Evolutionary conservation across 2,329 filamentous ascomycete species (phyloP).

Genomic region (Aureobasidium uvarum): DNA sequence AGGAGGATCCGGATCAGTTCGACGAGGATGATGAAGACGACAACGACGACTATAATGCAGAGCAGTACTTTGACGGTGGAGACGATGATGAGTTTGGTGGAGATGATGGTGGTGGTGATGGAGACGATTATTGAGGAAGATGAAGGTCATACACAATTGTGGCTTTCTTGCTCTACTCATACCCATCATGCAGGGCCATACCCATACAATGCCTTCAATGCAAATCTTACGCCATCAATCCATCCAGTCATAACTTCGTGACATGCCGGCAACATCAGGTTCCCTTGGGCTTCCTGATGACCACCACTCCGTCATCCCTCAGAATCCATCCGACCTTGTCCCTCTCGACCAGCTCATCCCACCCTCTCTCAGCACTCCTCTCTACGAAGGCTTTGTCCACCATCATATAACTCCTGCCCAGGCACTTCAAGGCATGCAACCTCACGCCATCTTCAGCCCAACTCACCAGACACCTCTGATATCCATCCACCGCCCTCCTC

Average conservation of each 20-base stretch:
- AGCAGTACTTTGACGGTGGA: slow-evolving; percentile 63
- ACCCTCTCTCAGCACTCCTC: slow-evolving; percentile 64
- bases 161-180: background rate
- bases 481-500: slow-evolving; percentile 71
- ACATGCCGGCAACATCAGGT: background rate
- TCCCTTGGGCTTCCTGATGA: slow-evolving; percentile 22
- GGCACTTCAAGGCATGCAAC: slow-evolving; percentile 77
- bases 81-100: slow-evolving; percentile 57
- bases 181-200: background rate
- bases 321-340: slow-evolving; percentile 84
- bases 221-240: background rate
- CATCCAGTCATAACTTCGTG: slow-evolving; percentile 12
- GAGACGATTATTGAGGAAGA: slow-evolving; percentile 14
- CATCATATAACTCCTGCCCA: slow-evolving; percentile 76
- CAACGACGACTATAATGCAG: slow-evolving; percentile 62
- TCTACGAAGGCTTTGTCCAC: slow-evolving; percentile 70
- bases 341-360: slow-evolving; percentile 66
- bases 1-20: slow-evolving; percentile 61
- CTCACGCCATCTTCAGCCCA: slow-evolving; percentile 74
- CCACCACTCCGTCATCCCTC: slow-evolving; percentile 51
- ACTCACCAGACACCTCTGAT: slow-evolving; percentile 75
- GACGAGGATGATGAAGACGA: slow-evolving; percentile 56
- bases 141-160: background rate
- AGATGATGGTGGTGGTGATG: slow-evolving; percentile 48
- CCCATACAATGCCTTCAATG: background rate